Base-by-base conservation (phyloP, 108 stramenopile genomes). In the Pseudonitzschia multiseries region DNA sequence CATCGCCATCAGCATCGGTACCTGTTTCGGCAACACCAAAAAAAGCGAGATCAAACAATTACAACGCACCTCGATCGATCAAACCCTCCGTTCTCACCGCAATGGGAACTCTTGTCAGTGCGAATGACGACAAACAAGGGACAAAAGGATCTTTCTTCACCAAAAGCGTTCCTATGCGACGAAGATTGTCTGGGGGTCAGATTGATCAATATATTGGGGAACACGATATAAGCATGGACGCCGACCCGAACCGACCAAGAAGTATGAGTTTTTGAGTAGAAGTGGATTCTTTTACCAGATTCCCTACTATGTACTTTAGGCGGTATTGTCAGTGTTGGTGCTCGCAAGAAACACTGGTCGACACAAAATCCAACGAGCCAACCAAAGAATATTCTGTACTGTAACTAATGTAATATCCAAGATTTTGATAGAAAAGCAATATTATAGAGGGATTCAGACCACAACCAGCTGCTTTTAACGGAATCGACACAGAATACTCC, bases 41-140 rank as follows among this genome's bases (percentile, higher is more conserved):
- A 56, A 57, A 65, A 44, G 64, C 77, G 28, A 57, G 71, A 68
- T 26, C 71, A 53, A 72, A 68, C 29, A 72, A 72, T 46, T 78
- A 78, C 50, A 10, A 60, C 31, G 57, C 66, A 28, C 77, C 77
- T 8, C 62, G 57, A 53, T 44, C 59, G 10, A 66, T 78, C 28
- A 60, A 60, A 56, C 77, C 77, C 9, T 78, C 77, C 0, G 46
- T 78, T 57, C 64, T 78, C 24, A 78, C 71, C 14, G 77, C 77
- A 8, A 68, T 68, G 43, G 77, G 77, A 13, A 78, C 70, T 28
- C 67, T 78, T 32, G 71, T 63, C 33, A 14, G 33, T 2, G 43
- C 13, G 44, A 64, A 14, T 5, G 15, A 2, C 42, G 24, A 10
- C 46, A 50, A 32, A 20, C 20, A 36, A 36, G n/a, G 4, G 29